Base-by-base conservation (phyloP, 768 basidiomycete genomes). In the Infundibulicybe gibba region DNA sequence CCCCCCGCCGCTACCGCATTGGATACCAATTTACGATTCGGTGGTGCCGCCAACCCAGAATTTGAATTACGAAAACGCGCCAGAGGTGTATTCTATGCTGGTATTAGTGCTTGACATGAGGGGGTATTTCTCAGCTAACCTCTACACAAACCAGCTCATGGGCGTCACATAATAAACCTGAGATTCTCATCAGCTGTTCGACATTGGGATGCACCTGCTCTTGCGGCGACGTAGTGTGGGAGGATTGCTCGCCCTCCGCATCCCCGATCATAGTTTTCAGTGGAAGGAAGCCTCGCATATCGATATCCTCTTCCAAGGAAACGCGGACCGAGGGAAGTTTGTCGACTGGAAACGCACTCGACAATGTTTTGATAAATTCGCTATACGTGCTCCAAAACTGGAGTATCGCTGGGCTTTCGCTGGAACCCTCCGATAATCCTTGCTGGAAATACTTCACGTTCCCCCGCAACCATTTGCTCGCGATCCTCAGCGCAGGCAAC, bases 171-270 rank as follows among this genome's bases (percentile, higher is more conserved):
- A 94, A 70, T 35, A 97, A 68, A 65, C 97, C 95, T 40, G 80
- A 75, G 48, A 99, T 88, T 53, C 97, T 76, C 91, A 97, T 94
- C 37, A 99, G 67, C 55, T 94, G 90, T 70, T 95, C 93, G 49
- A 90, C 94, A 55, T 99, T 98, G 6, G 97, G 97, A 68, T 98
- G 79, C 32, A 72, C 75, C 51, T 76, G 67, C 54, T 63, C 70
- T 49, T 53, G 53, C 39, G 61, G 57, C 49, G 68, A 54, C 21
- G 45, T 42, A 14, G 45, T 10, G 53, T 58, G 20, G 50, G 57
- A 20, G 53, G 35, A 38, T 40, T 56, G 61, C 30, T 48, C 59
- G 47, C 55, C 51, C 40, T 43, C 50, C 11, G 60, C 60, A 40
- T 67, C 73, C 6, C 67, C 65, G 67, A 88, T 75, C 40, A 81